Evolutionary conservation across 148 eudicot species (phyloP), one percentile per base, ranked within the genome.

Genomic region (Chenopodium quinoa): DNA sequence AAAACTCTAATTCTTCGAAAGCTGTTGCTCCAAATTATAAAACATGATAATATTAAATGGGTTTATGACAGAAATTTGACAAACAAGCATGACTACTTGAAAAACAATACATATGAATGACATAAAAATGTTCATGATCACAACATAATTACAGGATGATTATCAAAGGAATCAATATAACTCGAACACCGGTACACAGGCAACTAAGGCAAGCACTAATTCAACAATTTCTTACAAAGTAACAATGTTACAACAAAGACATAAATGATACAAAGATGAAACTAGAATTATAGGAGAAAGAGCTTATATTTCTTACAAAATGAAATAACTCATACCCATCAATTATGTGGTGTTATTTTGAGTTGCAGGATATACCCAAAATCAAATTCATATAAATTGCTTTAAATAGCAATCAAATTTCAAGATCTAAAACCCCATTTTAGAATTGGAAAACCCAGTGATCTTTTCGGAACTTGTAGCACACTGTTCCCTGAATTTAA

Each of bases 401-500:
- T 58, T 50, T 10, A 50, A 40, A 11, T 50, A 9, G 54, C 54
- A 11, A 20, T n/a, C 17, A 63, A 72, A 48, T 25, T 58, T 52
- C 52, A 75, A 80, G 44, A 79, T 75, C 62, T 66, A 22, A 22
- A 77, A 48, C 23, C 80, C 75, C 9, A 81, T 5, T 64, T 50
- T 46, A 54, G 9, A 74, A 74, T 5, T 81, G 32, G 19, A 44
- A 64, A 27, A 46, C 25, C 70, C 77, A 7, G 44, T 71, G 65
- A 19, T 19, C 22, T 47, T 84, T 80, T 84, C 23, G 83, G 70
- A 31, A 84, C 77, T 77, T 77, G 81, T 7, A 80, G 74, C 75
- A 65, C 78, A 34, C 48, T 10, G 7, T 80, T 81, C 62, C 54
- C 74, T 3, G 9, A 27, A 73, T 77, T 54, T 68, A 67, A 75